Evolutionary conservation across 345 rosid genomes (phyloP), one percentile per base, ranked within the genome.

Genomic region (Noccaea caerulescens): DNA sequence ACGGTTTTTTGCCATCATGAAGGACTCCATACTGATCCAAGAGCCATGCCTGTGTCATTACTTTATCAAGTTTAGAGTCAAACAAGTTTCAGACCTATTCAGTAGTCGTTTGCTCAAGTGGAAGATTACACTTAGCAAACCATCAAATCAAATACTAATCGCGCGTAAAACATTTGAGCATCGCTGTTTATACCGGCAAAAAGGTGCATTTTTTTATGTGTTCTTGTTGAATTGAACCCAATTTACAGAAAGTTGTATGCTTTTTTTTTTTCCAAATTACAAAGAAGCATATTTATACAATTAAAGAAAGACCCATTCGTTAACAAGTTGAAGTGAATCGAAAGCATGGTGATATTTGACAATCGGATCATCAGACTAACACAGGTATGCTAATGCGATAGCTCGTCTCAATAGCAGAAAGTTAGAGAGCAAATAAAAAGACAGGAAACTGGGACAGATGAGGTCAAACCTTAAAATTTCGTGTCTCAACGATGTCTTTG

Each of bases 1-100:
- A 94, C 38, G 99, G 96, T 43, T 85, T 81, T 66, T 87, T 91
- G 41, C 96, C 97, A 72, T 93, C 96, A 68, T 91, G 99, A 76
- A 93, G 99, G 13, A 93, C 97, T 59, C 99, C 99, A 67, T 85
- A 94, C 66, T 94, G 99, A 84, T 91, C 99, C 71, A 94, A 80
- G 50, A 94, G 83, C 99, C 97, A 94, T 23, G 90, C 96, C 99
- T 93, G 83, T 33, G 11, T 33, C 61, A 18, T 39, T 39, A 43
- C 68, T 45, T 62, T 20, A 63, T 18, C 52, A 64, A 61, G 13
- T 30, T 75, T 55, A 62, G 54, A 8, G 54, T 37, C 33, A 10
- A 33, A 8, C 10, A 12, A 4, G 27, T 3, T 57, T 36, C 33
- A 55, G 39, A 63, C 54, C 34, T 60, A 64, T 34, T 66, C 69